Evolutionary conservation across 176 grass and related monocot genomes (phyloP), one percentile per base, ranked within the genome.

Genomic region (Bolboschoenus planiculmis): DNA sequence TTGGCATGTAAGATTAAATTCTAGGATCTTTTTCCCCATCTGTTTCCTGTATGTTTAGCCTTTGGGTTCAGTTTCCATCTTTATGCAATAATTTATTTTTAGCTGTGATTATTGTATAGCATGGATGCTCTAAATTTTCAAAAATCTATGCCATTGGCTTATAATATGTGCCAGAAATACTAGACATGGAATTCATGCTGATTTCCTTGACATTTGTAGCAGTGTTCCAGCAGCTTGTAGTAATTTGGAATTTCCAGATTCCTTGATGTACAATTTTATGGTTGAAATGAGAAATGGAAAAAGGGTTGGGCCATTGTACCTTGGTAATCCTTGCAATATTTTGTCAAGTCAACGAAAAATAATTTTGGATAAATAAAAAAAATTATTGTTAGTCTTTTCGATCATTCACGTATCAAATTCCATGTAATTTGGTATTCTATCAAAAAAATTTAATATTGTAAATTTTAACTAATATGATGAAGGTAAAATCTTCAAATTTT

Each of bases 11-110:
- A 72, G 72, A 51, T 76, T 50, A 76, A 76, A 51, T 76, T 76
- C 68, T 47, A 73, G 68, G 40, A 46, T 43, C 4, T 27, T 23
- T 75, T 71, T 16, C 5, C 23, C 11, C 48, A 24, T 76, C 26
- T 51, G 0, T 20, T 76, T 33, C 15, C 13, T 46, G 21, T 75
- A 75, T 75, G 42, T 9, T 1, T 43, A 70, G 36, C 16, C 10
- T 39, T 42, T 70, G 10, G 20, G 18, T 70, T 70, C 11, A 10
- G 11, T 53, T 42, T n/a, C 30, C 30, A 6, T 34, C 21, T 29
- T 74, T 74, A 7, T 29, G 14, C 44, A 76, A 51, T 76, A 76
- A 76, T 76, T 76, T 76, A 51, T 76, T 76, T 23, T 31, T 75
- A 46, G 43, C 18, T 31, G 13, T 76, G 24, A 48, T 14, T 48